phyloP scores from a whole-genome alignment of 805 yeast species.

The Sporopachydermia lactativora region DNA sequence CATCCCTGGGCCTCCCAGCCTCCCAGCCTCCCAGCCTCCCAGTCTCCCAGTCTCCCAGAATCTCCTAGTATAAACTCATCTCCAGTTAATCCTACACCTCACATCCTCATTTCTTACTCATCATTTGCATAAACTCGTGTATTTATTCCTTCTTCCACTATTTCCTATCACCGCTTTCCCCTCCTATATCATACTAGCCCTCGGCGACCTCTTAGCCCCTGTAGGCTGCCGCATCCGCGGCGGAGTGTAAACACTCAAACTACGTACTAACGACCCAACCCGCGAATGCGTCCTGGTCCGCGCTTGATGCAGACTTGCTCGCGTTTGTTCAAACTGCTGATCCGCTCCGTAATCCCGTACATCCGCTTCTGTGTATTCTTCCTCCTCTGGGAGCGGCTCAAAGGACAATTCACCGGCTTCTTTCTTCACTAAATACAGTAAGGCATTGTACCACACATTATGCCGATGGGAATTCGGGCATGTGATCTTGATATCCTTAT shows the following conservation, averaged over 20 bases:
- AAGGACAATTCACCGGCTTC: conserved; percentile 31
- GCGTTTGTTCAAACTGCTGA: neutral
- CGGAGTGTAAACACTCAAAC: conserved; percentile 1
- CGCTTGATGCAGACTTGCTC: neutral
- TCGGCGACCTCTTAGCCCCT: neutral
- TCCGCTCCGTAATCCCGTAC: neutral
- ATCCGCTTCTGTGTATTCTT: neutral
- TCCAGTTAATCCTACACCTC: too few relatives aligned
- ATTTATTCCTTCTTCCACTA: too few relatives aligned
- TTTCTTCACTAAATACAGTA: conserved; percentile 59
- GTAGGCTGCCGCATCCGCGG: too few relatives aligned
- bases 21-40: too few relatives aligned
- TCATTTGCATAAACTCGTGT: too few relatives aligned
- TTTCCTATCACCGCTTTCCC: too few relatives aligned
- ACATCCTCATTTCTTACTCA: too few relatives aligned
- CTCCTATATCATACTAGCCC: too few relatives aligned
- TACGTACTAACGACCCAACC: neutral
- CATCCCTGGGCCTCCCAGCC: too few relatives aligned
- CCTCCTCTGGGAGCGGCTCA: neutral
- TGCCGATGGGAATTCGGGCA: conserved; percentile 83
- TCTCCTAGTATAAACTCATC: too few relatives aligned
- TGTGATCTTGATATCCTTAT: conserved; percentile 59
- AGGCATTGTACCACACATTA: conserved; percentile 79
- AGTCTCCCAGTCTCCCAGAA: too few relatives aligned
- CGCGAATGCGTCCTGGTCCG: neutral